A percentile compares a stretch with the other conserved stretches of the same genome.
Conservation (phyloP, 108 stramenopile species). For the Conticribra guillardii region DNA sequence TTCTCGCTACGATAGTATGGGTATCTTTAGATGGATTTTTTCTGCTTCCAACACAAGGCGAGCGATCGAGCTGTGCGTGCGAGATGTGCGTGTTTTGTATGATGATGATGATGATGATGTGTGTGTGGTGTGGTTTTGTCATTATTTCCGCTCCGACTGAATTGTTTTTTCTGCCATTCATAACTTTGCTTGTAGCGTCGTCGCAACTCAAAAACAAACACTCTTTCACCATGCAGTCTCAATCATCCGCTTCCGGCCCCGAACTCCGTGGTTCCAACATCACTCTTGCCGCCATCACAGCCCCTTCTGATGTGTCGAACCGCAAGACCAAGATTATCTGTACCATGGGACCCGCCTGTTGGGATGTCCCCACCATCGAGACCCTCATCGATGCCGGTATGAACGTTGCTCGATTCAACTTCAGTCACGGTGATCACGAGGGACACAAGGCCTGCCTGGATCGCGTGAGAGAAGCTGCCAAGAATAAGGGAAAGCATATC, state of each 20-base stretch:
- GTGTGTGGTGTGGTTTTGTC: too few species aligned
- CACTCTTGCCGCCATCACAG: constrained; percentile 52
- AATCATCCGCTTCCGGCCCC: constrained; percentile 61
- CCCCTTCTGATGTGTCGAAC: constrained; percentile 47
- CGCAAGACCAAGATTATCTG: constrained; percentile 90
- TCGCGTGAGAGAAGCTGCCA: constrained; percentile 78
- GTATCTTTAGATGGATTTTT: too few species aligned
- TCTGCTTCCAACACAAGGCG: too few species aligned
- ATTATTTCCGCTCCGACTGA: too few species aligned
- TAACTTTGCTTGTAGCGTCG: too few species aligned
- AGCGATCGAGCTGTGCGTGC: too few species aligned
- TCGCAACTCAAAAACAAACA: too few species aligned
- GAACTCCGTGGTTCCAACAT: constrained; percentile 63
- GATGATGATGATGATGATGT: too few species aligned
- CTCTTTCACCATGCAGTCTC: constrained; percentile 49
- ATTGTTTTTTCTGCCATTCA: too few species aligned
- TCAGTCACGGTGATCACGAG: constrained; percentile 88
- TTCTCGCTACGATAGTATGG: too few species aligned
- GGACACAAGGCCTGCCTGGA: constrained; percentile 84
- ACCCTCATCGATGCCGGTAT: constrained; percentile 88
- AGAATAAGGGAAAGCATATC: constrained; percentile 73
- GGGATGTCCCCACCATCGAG: constrained; percentile 79
- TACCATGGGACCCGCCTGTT: constrained; percentile 90
- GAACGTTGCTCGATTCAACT: constrained; percentile 93
- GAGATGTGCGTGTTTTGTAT: too few species aligned